Base-by-base conservation (phyloP, 2,329 filamentous ascomycete species). In the Drechmeria coniospora region DNA sequence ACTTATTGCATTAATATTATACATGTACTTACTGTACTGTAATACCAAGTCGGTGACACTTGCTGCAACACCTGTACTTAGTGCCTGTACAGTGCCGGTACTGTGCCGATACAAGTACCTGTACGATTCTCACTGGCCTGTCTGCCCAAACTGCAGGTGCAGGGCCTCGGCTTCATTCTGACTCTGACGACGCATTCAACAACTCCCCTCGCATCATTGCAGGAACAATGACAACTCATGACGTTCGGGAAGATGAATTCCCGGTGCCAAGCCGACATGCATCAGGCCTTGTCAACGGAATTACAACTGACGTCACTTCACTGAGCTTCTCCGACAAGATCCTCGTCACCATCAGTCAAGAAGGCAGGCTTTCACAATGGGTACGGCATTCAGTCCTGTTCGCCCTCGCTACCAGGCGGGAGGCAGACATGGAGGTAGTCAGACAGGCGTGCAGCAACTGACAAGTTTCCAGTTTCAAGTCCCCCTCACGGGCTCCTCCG, bases 301-400 rank as follows among this genome's bases (percentile, higher is more conserved):
- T 76, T 14, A 51, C 64, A 20, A 95, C 90, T 2, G 73, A 83
- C 38, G 75, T 81, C 19, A 74, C 72, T 21, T 65, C 66, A 8
- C 61, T 84, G 29, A 71, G 65, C 42, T 95, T 95, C 54, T 66
- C 75, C 7, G 90, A 95, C 65, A 92, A 83, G 54, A 83, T 98
- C 42, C 57, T 98, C 42, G 61, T 98, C 36, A 94, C 84, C 1
- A 67, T 95, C 33, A 81, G 80, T 1, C 90, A 95, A 56, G 70
- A 77, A 35, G 87, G 86, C 6, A 70, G 77, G 33, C 57, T 95
- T 25, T 79, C 81, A 13, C 90, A 95, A 63, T 98, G 90, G 90
- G 84, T 94, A 61, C 48, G 16, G 11, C 4, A 3, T 8, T 1
- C 8, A 21, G 5, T n/a, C 20, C 5, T 21, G 20, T 6, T 10